Evolutionary conservation across 2,329 filamentous ascomycete species (phyloP), one percentile per base, ranked within the genome.

Genomic region (Fusarium chlamydosporum): DNA sequence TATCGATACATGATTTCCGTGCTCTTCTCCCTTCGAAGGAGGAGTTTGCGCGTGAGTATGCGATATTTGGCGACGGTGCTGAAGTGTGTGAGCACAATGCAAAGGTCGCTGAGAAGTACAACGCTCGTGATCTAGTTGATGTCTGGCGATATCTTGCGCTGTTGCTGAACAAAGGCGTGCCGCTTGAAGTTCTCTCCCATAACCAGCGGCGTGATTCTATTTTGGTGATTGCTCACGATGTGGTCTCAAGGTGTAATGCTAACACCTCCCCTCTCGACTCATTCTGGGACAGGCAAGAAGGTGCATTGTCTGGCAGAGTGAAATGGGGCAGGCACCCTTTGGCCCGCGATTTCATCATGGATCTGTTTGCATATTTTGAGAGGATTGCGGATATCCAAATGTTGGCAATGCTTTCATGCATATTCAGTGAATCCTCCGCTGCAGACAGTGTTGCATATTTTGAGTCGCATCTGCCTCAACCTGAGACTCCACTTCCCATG

Each of bases 31-130:
- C 94, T 0, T 91, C 92, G 4, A 96, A 94, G 77, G 86, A 86
- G 61, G 85, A 89, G 56, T 86, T 97, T 65, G 96, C 94, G 3
- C 83, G 88, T 59, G 88, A 92, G 69, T 99, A 98, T 78, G 86
- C 86, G 26, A 91, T 97, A 15, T 94, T 96, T 76, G 94, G 94
- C 5, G 89, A 94, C 64, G 91, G 92, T 1, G 87, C 89, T n/a
- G 87, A 91, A 37, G 89, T 97, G 5, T 98, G 95, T 78, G 84
- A 87, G 43, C 91, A 96, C 73, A 99, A 99, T 77, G 92, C 94
- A 10, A 80, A 81, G 2, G 89, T 96, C 45, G 94, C 95, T 10
- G 85, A 89, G 70, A 89, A 88, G 66, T 85, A 91, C 70, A 92
- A 91, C 6, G 86, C 88, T 67, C 78, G 83, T 15, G 92, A 97